Conservation (phyloP, 345 rosid species). For the Murraya koenigii region DNA sequence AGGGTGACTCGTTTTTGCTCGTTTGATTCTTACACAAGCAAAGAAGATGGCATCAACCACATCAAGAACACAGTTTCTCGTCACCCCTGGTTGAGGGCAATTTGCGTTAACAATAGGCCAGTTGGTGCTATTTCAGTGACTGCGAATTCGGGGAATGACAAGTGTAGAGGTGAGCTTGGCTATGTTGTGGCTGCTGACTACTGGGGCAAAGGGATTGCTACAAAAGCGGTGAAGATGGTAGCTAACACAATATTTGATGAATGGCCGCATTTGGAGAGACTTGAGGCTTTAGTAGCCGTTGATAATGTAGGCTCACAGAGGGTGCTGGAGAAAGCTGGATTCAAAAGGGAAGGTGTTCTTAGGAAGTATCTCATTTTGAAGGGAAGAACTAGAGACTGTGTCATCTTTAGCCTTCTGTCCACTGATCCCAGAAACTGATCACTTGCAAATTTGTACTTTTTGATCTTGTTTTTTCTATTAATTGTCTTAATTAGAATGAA, state of each 20-base stretch:
- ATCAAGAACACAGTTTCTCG: constrained; percentile 27
- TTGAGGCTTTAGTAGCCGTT: constrained; percentile 60
- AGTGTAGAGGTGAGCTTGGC: constrained; percentile 52
- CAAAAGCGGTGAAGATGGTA: constrained; percentile 50
- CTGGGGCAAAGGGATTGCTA: constrained; percentile 63
- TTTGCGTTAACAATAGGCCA: constrained; percentile 49
- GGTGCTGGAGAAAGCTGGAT: constrained; percentile 69
- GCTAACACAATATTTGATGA: constrained; percentile 43
- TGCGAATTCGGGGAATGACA: constrained; percentile 33
- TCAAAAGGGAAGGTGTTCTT: constrained; percentile 57
- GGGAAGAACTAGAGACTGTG: constrained; percentile 55
- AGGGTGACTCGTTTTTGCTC: constrained; percentile 49
- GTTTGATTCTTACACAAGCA: constrained; percentile 50
- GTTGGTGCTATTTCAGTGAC: constrained; percentile 54
- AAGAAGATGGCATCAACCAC: constrained; percentile 41
- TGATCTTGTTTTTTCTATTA: neutral
- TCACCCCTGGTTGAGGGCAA: constrained; percentile 68
- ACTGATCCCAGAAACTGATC: constrained; percentile 34
- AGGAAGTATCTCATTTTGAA: constrained; percentile 42
- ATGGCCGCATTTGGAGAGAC: constrained; percentile 51
- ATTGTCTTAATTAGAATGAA: neutral
- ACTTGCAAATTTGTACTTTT: neutral
- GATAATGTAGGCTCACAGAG: constrained; percentile 57
- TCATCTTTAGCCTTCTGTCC: constrained; percentile 58
- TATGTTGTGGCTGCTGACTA: constrained; percentile 43